These are phyloP conservation scores for Cercospora sp. DNA, from an alignment of 2,329 filamentous ascomycete species.

Conservation along the genomic window DNA sequence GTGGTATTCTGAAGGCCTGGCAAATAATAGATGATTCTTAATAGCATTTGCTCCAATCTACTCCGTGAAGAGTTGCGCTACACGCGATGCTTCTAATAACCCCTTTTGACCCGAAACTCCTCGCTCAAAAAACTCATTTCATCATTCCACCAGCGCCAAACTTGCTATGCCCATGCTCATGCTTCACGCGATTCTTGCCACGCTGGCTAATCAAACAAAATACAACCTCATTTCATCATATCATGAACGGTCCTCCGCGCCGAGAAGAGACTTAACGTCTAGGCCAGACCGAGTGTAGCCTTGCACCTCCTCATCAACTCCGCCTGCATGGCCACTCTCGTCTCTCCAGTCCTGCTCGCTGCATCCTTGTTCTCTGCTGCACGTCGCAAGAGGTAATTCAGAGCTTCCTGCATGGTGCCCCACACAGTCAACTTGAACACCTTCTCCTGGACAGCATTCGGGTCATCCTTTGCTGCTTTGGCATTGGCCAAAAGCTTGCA, in stretches of 20 bases:
- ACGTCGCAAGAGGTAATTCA: slow-evolving; percentile 67
- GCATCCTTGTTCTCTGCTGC: slow-evolving; percentile 65
- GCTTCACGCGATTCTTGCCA: background rate
- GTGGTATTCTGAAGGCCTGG: too few species aligned
- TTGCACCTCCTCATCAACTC: slow-evolving; percentile 45
- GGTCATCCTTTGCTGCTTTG: slow-evolving; percentile 37
- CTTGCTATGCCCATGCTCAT: background rate
- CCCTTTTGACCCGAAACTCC: background rate
- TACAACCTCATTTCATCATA: background rate
- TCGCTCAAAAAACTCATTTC: background rate
- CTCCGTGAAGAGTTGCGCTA: slow-evolving; percentile 4
- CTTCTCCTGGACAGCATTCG: slow-evolving; percentile 43
- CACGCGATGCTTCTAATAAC: background rate
- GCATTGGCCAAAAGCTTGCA: slow-evolving; percentile 53
- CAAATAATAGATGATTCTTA: background rate
- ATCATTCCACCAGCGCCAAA: background rate
- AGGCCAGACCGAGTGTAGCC: slow-evolving; percentile 25
- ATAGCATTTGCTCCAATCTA: background rate
- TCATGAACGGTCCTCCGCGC: background rate
- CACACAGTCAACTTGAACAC: slow-evolving; percentile 60
- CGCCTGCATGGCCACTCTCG: slow-evolving; percentile 51
- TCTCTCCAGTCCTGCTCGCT: slow-evolving; percentile 55
- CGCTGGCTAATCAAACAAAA: background rate
- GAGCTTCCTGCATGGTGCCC: slow-evolving; percentile 67
- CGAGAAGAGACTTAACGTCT: background rate